These are phyloP conservation scores for Symbiotaphrina buchneri DNA, from an alignment of 495 filamentous ascomycete species.

Conservation along the genomic window DNA sequence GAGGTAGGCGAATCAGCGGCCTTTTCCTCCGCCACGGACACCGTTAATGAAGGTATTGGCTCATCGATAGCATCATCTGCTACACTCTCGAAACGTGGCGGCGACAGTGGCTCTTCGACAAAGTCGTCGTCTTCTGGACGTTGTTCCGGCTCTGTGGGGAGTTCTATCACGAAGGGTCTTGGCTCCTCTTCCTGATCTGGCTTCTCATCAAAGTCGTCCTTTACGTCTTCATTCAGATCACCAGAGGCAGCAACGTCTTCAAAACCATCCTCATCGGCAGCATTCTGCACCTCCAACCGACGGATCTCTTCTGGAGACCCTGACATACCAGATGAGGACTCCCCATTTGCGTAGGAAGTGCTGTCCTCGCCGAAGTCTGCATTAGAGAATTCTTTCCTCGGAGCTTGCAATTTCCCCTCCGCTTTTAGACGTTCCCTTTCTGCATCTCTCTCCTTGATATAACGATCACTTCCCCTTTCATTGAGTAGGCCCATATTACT, in stretches of 20 bases:
- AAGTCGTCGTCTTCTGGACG: constrained; percentile 30
- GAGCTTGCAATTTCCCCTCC: constrained; percentile 30
- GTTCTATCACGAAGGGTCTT: constrained; percentile 3
- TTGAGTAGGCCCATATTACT: constrained; percentile 98
- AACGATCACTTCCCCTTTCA: constrained; percentile 72
- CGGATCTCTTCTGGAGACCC: constrained; percentile 21
- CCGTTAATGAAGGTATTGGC: constrained; percentile 17
- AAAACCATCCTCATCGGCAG: constrained; percentile 78
- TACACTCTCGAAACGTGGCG: constrained; percentile 20
- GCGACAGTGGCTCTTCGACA: constrained; percentile 45
- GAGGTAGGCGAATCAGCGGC: constrained; percentile 19
- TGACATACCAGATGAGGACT: constrained; percentile 8
- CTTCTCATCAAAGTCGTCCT: constrained; percentile 24
- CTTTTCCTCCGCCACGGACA: constrained; percentile 20
- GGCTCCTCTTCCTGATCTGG: background rate
- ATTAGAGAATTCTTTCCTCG: constrained; percentile 18
- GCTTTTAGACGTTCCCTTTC: constrained; percentile 59
- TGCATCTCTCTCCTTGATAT: constrained; percentile 57
- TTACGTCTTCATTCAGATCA: constrained; percentile 40
- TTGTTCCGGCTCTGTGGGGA: constrained; percentile 5
- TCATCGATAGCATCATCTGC: constrained; percentile 15
- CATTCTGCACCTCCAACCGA: constrained; percentile 46
- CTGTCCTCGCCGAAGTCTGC: constrained; percentile 26
- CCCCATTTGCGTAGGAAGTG: constrained; percentile 10
- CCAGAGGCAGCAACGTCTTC: constrained; percentile 64